phyloP scores from a whole-genome alignment of 2,329 filamentous ascomycete genomes.

The Penicillium digitatum region DNA sequence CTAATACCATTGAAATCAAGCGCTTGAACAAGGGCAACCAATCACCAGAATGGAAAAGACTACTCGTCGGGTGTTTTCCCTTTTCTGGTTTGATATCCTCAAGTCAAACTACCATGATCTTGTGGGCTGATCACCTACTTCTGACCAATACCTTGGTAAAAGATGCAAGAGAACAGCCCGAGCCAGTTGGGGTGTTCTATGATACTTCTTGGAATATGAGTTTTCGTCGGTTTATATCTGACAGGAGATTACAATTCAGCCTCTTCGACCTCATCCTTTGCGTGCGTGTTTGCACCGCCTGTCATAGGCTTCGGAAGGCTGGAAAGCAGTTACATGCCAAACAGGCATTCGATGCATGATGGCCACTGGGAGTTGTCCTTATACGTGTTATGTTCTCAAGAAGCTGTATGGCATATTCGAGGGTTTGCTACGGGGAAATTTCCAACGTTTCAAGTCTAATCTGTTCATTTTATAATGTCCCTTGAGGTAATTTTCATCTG shows the following conservation, averaged over 20 bases:
- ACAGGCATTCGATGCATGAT: conserved; percentile 1
- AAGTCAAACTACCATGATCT: too few species aligned
- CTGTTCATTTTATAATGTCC: neutral
- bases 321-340: neutral
- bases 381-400: neutral
- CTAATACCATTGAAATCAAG: too few species aligned
- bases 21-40: too few species aligned
- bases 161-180: too few species aligned
- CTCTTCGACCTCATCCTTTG: conserved; percentile 12
- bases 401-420: neutral
- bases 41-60: too few species aligned
- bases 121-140: too few species aligned
- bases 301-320: conserved; percentile 11
- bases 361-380: neutral
- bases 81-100: too few species aligned
- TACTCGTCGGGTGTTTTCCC: too few species aligned
- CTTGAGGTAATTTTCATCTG: neutral
- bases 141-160: too few species aligned
- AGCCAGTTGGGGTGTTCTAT: conserved; percentile 8
- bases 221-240: neutral
- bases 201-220: conserved; percentile 15
- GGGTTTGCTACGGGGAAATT: neutral
- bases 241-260: neutral
- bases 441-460: neutral
- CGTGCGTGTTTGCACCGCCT: conserved; percentile 8